Evolutionary conservation across 176 grass and related monocot species (phyloP).

Genomic region (Oryza glaberrima): DNA sequence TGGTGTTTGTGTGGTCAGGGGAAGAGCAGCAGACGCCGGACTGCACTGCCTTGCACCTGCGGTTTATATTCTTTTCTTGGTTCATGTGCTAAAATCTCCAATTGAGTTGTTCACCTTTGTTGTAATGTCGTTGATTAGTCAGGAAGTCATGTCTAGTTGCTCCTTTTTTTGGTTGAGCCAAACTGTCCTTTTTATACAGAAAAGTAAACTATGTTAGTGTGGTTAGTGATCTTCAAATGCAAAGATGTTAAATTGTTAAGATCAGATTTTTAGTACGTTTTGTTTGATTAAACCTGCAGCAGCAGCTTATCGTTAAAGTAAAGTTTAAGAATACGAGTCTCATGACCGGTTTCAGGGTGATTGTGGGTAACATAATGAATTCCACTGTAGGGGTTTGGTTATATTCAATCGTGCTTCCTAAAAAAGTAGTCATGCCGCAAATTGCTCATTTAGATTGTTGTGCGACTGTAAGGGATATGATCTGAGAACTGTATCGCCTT

Average conservation of each 20-base stretch:
- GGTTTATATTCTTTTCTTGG: background rate
- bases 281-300: background rate
- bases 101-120: background rate
- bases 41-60: background rate
- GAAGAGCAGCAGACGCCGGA: background rate
- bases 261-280: background rate
- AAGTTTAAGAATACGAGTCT: background rate
- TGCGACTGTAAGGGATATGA: background rate
- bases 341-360: background rate
- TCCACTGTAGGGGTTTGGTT: background rate
- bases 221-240: background rate
- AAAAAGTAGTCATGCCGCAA: background rate
- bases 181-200: background rate
- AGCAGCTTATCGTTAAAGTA: background rate
- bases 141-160: background rate
- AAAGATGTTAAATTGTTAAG: too few relatives aligned
- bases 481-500: background rate
- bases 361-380: background rate
- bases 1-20: background rate
- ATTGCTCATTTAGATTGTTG: background rate
- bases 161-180: background rate
- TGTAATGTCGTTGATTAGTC: background rate
- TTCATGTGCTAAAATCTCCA: background rate
- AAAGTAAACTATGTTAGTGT: background rate
- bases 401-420: background rate